These are phyloP conservation scores for Tricholoma sp. DNA, from an alignment of 768 basidiomycete genomes.

Conservation along the genomic window DNA sequence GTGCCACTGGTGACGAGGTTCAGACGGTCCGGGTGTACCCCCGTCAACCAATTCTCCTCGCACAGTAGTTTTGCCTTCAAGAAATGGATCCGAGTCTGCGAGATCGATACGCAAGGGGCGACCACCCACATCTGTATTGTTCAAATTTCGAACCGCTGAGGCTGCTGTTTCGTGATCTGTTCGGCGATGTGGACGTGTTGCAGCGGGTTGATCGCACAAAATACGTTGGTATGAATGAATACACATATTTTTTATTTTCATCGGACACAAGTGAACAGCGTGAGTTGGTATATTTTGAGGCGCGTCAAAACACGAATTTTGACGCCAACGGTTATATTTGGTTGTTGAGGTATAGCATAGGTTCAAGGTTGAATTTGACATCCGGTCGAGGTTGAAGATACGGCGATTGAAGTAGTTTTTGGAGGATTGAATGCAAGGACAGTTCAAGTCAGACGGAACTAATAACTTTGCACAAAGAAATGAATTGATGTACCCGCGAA, in stretches of 20 bases:
- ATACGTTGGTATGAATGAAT: conserved; percentile 3
- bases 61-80: conserved; percentile 86
- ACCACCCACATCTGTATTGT: conserved; percentile 89
- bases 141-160: conserved; percentile 94
- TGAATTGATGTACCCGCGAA: conserved; percentile 69
- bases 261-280: background rate
- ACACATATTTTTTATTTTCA: conserved; percentile 5
- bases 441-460: conserved; percentile 32
- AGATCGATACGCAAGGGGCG: conserved; percentile 91
- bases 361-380: conserved; percentile 1
- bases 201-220: conserved; percentile 6
- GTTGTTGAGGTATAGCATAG: background rate
- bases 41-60: conserved; percentile 77
- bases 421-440: conserved; percentile 12
- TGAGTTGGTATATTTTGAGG: conserved; percentile 1
- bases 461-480: conserved; percentile 20
- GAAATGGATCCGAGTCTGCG: conserved; percentile 88
- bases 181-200: conserved; percentile 7
- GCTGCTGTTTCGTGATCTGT: conserved; percentile 93
- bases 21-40: conserved; percentile 50
- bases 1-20: conserved; percentile 50
- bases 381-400: conserved; percentile 1
- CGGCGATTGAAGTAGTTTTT: conserved; percentile 4
- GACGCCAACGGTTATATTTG: background rate
- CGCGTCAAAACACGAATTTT: background rate